Conservation (phyloP, 78 protist genomes). For the Dictyostelium discoideum region DNA sequence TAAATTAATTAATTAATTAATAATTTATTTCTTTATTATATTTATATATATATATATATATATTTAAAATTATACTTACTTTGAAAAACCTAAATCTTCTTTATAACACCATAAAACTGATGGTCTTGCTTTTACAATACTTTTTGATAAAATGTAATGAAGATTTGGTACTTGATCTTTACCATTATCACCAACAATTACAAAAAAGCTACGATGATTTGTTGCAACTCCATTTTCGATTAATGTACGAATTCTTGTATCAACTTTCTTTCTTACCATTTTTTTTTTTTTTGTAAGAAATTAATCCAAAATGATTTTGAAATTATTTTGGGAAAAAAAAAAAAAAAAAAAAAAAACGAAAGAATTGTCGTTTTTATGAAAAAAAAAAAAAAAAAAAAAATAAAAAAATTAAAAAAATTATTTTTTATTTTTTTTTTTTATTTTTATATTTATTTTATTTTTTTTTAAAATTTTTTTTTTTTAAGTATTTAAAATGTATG, state of each 20-base stretch:
- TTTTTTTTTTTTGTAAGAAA: not conserved
- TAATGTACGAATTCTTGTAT: slow-evolving; percentile 92
- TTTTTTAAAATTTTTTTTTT: no score
- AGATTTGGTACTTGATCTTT: slow-evolving; percentile 94
- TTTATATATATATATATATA: not conserved
- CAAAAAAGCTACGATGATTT: slow-evolving; percentile 94
- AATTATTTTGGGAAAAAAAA: no score
- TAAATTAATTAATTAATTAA: not conserved
- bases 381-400: no score
- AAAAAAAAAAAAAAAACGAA: not conserved
- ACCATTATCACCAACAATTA: slow-evolving; percentile 97
- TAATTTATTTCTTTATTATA: not conserved
- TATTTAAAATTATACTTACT: slow-evolving; percentile 15
- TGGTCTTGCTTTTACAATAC: slow-evolving; percentile 92
- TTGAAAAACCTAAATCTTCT: slow-evolving; percentile 92
- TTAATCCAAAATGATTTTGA: no score
- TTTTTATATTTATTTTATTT: no score
- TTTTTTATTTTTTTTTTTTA: no score
- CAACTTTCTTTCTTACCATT: slow-evolving; percentile 92
- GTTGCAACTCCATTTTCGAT: slow-evolving; percentile 92
- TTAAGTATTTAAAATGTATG: no score
- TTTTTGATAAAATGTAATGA: slow-evolving; percentile 96
- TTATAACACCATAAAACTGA: slow-evolving; percentile 99
- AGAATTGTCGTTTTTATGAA: not conserved
- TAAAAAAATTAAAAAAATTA: no score